These are phyloP conservation scores for Candida namnaoensis DNA, from an alignment of 805 yeast genomes.

Conservation along the genomic window DNA sequence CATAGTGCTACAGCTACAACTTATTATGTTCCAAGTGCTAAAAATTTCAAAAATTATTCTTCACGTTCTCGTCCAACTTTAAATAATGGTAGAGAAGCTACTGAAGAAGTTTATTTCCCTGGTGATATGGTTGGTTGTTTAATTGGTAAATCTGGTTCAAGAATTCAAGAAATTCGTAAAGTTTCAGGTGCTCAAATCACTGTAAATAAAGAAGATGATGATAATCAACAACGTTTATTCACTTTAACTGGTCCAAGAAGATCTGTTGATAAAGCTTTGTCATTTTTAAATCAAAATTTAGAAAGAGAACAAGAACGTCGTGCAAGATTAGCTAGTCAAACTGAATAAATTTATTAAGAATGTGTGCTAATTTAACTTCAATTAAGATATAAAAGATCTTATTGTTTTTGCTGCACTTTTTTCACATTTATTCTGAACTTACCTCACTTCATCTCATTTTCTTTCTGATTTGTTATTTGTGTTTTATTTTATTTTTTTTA, in stretches of 20 bases:
- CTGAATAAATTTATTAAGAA: slow-evolving; percentile 2
- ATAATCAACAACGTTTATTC: slow-evolving; percentile 56
- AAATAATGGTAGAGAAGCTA: slow-evolving; percentile 6
- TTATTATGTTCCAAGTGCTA: slow-evolving; percentile 46
- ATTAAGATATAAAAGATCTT: not conserved
- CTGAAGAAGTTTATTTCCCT: slow-evolving; percentile 52
- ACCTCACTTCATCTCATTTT: too few species aligned
- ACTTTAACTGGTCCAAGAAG: slow-evolving; percentile 51
- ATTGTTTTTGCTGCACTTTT: not conserved
- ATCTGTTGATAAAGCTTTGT: slow-evolving; percentile 49
- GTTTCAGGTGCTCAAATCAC: slow-evolving; percentile 71
- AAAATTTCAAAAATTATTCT: slow-evolving; percentile 5
- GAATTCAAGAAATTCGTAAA: slow-evolving; percentile 80
- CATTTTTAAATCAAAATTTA: slow-evolving; percentile 45
- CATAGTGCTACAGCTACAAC: slow-evolving; percentile 57
- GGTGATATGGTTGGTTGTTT: slow-evolving; percentile 83
- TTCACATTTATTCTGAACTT: too few species aligned
- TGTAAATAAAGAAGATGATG: slow-evolving; percentile 62
- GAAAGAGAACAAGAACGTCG: slow-evolving; percentile 51
- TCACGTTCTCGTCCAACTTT: slow-evolving; percentile 1
- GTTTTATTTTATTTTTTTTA: too few species aligned
- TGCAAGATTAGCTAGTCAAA: slow-evolving; percentile 16
- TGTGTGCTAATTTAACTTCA: too few species aligned
- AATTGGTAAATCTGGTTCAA: slow-evolving; percentile 77
- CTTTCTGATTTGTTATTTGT: too few species aligned